A percentile compares a stretch with the other conserved stretches of the same genome.
Evolutionary conservation across 306 rosid genomes (phyloP).

Genomic region (Casuarina cunninghamiana): DNA sequence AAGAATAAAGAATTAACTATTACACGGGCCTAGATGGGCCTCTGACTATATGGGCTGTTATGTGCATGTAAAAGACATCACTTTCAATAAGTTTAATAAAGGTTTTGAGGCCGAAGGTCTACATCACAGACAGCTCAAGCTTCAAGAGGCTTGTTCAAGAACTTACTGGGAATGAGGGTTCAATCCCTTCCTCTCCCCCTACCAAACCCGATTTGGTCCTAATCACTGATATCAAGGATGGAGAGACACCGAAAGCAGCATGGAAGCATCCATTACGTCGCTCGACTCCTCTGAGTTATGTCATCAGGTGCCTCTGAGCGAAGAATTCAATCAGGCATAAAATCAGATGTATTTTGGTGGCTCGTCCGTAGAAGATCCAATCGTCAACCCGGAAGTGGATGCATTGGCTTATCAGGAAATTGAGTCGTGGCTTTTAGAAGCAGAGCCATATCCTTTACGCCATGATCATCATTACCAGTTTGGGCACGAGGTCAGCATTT

Average conservation of each 20-base stretch:
- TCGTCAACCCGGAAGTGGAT: constrained; percentile 10
- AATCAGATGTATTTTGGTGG: background rate
- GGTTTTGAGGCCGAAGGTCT: constrained; percentile 45
- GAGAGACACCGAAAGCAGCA: constrained; percentile 5
- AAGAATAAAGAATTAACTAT: no score
- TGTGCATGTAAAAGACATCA: no score
- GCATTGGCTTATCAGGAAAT: constrained; percentile 24
- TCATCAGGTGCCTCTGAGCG: constrained; percentile 4
- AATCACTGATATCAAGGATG: constrained; percentile 16
- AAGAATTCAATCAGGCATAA: constrained; percentile 10
- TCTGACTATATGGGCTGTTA: no score
- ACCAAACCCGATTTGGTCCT: constrained; percentile 4
- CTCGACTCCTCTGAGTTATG: background rate
- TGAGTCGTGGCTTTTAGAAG: constrained; percentile 35
- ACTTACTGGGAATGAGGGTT: constrained; percentile 38
- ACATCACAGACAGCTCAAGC: constrained; percentile 39
- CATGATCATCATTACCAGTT: constrained; percentile 2
- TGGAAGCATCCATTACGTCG: constrained; percentile 21
- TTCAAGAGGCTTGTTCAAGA: constrained; percentile 49
- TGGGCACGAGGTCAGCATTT: constrained; percentile 38
- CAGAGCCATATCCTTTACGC: constrained; percentile 18
- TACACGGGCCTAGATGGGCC: no score
- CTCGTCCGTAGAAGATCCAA: background rate
- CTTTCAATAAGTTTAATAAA: constrained; percentile 32
- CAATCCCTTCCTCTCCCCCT: background rate